A percentile compares a stretch with the other conserved stretches of the same genome.
These are phyloP conservation scores for Starmera quercuum DNA, from an alignment of 805 yeast genomes.

Conservation along the genomic window DNA sequence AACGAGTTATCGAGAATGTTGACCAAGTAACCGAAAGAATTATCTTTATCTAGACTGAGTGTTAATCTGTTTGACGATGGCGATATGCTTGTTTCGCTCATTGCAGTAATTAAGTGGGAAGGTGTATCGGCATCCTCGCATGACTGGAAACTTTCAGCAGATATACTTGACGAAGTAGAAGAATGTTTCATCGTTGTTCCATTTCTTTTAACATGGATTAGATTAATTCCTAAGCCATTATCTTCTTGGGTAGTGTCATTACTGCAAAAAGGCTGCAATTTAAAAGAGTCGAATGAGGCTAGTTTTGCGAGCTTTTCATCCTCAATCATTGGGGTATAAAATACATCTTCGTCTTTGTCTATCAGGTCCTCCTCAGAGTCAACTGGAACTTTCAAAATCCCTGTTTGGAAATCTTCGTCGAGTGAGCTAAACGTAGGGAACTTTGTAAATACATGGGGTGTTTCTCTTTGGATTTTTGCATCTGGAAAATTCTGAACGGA, in stretches of 20 bases:
- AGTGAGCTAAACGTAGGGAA: constrained; percentile 8
- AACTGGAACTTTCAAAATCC: constrained; percentile 14
- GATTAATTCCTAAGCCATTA: too few relatives aligned
- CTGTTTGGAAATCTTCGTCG: constrained; percentile 15
- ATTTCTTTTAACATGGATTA: too few relatives aligned
- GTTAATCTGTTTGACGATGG: constrained; percentile 1
- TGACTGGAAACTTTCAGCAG: background rate
- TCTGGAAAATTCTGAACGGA: too few relatives aligned
- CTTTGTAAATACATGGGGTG: background rate
- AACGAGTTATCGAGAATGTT: constrained; percentile 22
- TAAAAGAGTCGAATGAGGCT: constrained; percentile 1
- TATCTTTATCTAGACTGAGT: constrained; percentile 21
- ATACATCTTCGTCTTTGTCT: constrained; percentile 7
- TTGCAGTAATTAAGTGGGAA: too few relatives aligned
- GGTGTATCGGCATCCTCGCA: constrained; percentile 1
- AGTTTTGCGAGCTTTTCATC: constrained; percentile 4
- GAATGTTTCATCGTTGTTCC: too few relatives aligned
- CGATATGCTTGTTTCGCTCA: too few relatives aligned
- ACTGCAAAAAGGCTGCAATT: background rate
- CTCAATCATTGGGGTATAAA: constrained; percentile 18
- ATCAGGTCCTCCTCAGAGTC: constrained; percentile 7
- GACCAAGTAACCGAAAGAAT: constrained; percentile 39
- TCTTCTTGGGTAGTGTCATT: background rate
- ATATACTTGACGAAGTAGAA: too few relatives aligned
- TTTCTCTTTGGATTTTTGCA: background rate